Conservation (phyloP, 352 stramenopile genomes). For the Pythium dissimile region DNA sequence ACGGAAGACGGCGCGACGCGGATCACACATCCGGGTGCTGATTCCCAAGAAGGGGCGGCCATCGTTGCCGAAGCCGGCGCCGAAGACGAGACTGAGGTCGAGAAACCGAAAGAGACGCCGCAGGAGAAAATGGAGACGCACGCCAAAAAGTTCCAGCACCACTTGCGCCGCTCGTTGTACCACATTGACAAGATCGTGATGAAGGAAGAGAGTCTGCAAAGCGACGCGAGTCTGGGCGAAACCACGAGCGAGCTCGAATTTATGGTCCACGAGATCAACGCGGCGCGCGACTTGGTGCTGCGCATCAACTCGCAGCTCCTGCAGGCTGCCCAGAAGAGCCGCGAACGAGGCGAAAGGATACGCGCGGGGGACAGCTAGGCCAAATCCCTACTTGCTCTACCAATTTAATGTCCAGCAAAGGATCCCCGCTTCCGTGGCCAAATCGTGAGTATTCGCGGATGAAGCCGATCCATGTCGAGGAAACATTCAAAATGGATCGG, state of each 20-base stretch:
- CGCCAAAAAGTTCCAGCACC: constrained; percentile 61
- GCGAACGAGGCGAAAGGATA: background rate
- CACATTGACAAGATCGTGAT: constrained; percentile 62
- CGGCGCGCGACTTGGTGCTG: constrained; percentile 36
- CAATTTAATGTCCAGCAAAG: too few species aligned
- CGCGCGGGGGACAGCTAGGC: background rate
- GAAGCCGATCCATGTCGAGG: too few species aligned
- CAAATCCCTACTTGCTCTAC: too few species aligned
- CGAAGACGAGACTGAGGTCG: constrained; percentile 4
- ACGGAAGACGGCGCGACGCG: constrained; percentile 27
- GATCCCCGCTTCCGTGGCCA: too few species aligned
- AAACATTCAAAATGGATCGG: too few species aligned
- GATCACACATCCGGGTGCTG: constrained; percentile 49
- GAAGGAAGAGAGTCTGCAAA: constrained; percentile 48
- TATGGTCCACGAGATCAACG: constrained; percentile 33
- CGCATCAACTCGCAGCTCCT: constrained; percentile 35
- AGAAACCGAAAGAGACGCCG: constrained; percentile 23
- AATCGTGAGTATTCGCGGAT: too few species aligned
- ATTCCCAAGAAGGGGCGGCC: constrained; percentile 47
- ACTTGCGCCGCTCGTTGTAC: constrained; percentile 49
- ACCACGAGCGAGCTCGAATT: constrained; percentile 25
- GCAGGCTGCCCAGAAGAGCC: background rate
- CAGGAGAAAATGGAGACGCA: constrained; percentile 45
- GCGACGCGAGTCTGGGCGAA: constrained; percentile 32
- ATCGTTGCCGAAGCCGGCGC: too few species aligned